Evolutionary conservation across 23 red algal genomes (phyloP).

Genomic region (Pyropia yezoensis): DNA sequence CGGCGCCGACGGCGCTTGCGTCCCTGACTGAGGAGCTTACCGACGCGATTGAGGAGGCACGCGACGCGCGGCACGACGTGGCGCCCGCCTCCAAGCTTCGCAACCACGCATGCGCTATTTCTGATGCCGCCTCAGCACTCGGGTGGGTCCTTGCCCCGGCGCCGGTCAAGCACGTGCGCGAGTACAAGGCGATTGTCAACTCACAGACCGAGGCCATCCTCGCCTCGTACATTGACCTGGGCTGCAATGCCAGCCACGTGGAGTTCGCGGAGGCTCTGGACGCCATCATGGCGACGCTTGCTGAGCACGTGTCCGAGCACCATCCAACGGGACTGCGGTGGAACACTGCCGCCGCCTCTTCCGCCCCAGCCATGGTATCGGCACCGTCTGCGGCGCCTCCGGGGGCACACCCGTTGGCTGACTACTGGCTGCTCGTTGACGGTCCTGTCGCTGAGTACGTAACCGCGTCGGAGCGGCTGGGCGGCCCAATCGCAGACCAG

Average conservation of each 20-base stretch:
- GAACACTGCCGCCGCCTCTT: conserved; percentile 38
- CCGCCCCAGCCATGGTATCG: conserved; percentile 50
- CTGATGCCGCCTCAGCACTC: conserved; percentile 48
- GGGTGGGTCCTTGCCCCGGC: conserved; percentile 66
- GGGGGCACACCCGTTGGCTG: conserved; percentile 59
- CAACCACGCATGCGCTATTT: conserved; percentile 44
- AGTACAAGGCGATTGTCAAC: conserved; percentile 62
- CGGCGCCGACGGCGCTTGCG: conserved; percentile 23
- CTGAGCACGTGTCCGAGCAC: conserved; percentile 55
- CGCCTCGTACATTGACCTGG: conserved; percentile 61
- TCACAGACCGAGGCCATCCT: conserved; percentile 50
- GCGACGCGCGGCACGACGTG: conserved; percentile 54
- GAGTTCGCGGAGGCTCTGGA: conserved; percentile 65
- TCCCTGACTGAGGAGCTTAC: conserved; percentile 31
- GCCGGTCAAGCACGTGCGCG: conserved; percentile 55
- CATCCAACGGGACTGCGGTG: conserved; percentile 65
- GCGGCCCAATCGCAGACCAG: conserved; percentile 18
- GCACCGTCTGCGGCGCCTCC: conserved; percentile 24
- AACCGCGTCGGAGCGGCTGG: conserved; percentile 24
- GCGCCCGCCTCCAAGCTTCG: conserved; percentile 18
- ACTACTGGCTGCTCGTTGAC: conserved; percentile 57
- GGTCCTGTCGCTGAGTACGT: conserved; percentile 41
- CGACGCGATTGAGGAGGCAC: conserved; percentile 34
- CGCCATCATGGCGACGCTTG: conserved; percentile 37
- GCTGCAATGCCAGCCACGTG: conserved; percentile 62